Evolutionary conservation across 1,284 basidiomycete genomes (phyloP), one percentile per base, ranked within the genome.

Genomic region (Wolfiporia cocos): DNA sequence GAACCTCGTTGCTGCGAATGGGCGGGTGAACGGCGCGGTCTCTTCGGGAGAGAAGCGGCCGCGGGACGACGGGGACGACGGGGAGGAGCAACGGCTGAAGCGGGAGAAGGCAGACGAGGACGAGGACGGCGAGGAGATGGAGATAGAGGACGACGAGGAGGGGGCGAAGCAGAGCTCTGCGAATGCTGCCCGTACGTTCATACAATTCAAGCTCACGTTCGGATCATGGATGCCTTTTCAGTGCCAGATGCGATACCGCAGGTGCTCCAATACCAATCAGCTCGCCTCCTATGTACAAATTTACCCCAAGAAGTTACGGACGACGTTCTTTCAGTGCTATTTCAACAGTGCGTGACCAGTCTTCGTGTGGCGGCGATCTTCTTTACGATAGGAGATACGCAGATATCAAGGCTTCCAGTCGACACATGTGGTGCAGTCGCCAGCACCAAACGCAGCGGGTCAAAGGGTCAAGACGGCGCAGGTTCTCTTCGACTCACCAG

Each of bases 81-180:
- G 75, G 31, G 73, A 66, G 44, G 78, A 74, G 48, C 73, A 76
- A 30, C 67, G 66, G 22, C 52, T 71, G 11, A 89, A 89, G 59
- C 76, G 81, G 47, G 87, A 87, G 59, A 86, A 77, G 53, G 66
- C 71, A 30, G 52, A 49, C 12, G 59, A 55, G 5, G 78, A 81
- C 40, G 79, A 76, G 37, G 79, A 81, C 28, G 85, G 81, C 47
- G 86, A 86, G 56, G 90, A 89, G 59, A 88, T 89, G 80, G 86
- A 90, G 61, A 86, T 92, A 55, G 85, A 88, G 47, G 82, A 88
- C 35, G 81, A 88, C 37, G 85, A 87, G 26, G 84, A 86, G 20
- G 53, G 47, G 23, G 39, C 50, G 26, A 60, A 51, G 41, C 49
- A 52, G 37, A 38, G 38, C 29, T 40, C 42, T 24, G 46, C 52